A percentile compares a stretch with the other conserved stretches of the same genome.
Evolutionary conservation across 768 basidiomycete genomes (phyloP).

Genomic region (Infundibulicybe gibba): DNA sequence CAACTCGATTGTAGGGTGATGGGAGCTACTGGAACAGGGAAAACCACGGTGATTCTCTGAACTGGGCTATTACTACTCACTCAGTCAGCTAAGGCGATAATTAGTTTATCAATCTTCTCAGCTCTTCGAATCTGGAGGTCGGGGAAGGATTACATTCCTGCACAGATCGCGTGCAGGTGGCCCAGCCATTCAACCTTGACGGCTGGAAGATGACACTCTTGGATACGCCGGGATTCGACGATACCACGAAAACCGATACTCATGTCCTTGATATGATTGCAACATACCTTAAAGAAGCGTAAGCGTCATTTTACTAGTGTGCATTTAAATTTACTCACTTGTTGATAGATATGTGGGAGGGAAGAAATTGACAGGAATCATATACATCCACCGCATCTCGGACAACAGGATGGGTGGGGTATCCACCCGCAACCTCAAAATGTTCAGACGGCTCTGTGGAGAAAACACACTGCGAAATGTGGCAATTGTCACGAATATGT

Average conservation of each 20-base stretch:
- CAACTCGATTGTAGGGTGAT: conserved; percentile 21
- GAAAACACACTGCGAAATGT: conserved; percentile 38
- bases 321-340: neutral
- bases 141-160: too few species aligned
- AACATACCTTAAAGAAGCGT: conserved; percentile 13
- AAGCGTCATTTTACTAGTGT: conserved; percentile 2
- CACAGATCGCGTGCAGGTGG: conserved; percentile 8
- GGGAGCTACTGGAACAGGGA: conserved; percentile 37
- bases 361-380: conserved; percentile 30
- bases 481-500: conserved; percentile 44
- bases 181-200: conserved; percentile 23
- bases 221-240: conserved; percentile 45
- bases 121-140: too few species aligned
- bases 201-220: conserved; percentile 26
- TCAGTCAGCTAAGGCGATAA: neutral
- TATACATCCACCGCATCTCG: conserved; percentile 40
- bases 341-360: conserved; percentile 7
- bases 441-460: conserved; percentile 45
- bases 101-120: too few species aligned
- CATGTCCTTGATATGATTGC: conserved; percentile 31
- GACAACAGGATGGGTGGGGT: conserved; percentile 35
- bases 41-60: conserved; percentile 25
- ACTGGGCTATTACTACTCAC: neutral
- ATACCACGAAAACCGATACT: conserved; percentile 27
- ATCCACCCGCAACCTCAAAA: conserved; percentile 35